Conservation (phyloP, 1,139 yeast genomes). For the Saccharomycopsis phalli region DNA sequence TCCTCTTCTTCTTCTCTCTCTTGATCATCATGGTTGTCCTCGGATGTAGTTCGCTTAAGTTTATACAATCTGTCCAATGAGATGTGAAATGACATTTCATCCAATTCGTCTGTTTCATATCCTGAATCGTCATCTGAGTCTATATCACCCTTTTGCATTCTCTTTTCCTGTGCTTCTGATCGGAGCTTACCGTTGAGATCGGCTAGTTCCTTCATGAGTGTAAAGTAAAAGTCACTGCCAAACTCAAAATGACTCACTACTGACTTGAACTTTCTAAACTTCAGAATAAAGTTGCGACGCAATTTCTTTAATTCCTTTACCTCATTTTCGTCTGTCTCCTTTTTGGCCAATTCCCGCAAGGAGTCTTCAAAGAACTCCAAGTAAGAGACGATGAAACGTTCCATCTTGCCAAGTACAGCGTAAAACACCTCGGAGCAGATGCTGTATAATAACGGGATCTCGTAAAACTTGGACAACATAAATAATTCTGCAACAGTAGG, state of each 20-base stretch:
- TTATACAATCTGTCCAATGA: background rate
- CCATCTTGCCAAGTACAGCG: constrained; percentile 60
- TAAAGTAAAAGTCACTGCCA: constrained; percentile 2
- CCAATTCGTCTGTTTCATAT: constrained; percentile 18
- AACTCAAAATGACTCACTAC: constrained; percentile 7
- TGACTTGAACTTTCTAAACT: constrained; percentile 5
- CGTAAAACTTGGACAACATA: constrained; percentile 52
- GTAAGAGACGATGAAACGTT: constrained; percentile 40
- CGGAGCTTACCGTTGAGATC: constrained; percentile 3
- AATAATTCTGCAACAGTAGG: constrained; percentile 40
- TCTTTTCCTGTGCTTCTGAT: constrained; percentile 4
- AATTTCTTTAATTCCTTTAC: constrained; percentile 6
- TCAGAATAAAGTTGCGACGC: background rate
- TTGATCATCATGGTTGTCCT: no score
- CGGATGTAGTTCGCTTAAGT: no score
- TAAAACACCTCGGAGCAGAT: constrained; percentile 58
- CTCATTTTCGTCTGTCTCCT: background rate
- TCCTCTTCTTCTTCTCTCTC: no score
- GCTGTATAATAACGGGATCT: constrained; percentile 60
- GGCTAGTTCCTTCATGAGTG: constrained; percentile 5
- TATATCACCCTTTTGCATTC: constrained; percentile 11
- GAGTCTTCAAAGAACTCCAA: constrained; percentile 23
- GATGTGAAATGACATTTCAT: constrained; percentile 1
- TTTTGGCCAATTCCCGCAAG: constrained; percentile 17
- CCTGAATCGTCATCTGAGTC: constrained; percentile 20